Evolutionary conservation across 2,329 filamentous ascomycete genomes (phyloP).

Genomic region (Aspergillus neotritici): DNA sequence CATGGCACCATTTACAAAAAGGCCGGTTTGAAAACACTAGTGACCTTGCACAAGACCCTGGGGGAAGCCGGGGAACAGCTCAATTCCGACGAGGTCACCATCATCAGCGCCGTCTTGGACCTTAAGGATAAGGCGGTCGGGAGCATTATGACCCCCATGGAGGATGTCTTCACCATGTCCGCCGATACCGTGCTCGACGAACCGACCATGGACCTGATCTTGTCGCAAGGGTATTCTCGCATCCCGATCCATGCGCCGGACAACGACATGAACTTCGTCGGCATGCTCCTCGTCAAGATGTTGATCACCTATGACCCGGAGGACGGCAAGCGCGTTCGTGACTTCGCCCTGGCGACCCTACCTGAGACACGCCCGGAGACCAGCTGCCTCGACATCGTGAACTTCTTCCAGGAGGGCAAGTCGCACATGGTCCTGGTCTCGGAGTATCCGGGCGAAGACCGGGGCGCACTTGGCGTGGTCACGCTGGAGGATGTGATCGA

Average conservation of each 20-base stretch:
- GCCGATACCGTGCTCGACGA: slow-evolving; percentile 90
- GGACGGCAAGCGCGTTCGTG: slow-evolving; percentile 76
- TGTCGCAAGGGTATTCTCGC: slow-evolving; percentile 88
- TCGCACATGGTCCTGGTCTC: slow-evolving; percentile 98
- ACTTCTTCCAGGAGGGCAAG: slow-evolving; percentile 99
- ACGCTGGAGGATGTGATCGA: slow-evolving; percentile 98
- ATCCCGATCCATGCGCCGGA: slow-evolving; percentile 90
- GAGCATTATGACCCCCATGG: slow-evolving; percentile 97
- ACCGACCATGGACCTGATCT: slow-evolving; percentile 85
- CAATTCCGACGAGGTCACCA: slow-evolving; percentile 96
- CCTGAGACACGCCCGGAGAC: slow-evolving; percentile 93
- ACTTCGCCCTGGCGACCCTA: slow-evolving; percentile 87
- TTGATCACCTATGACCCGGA: slow-evolving; percentile 98
- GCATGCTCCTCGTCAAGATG: slow-evolving; percentile 98
- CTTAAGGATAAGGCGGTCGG: slow-evolving; percentile 94
- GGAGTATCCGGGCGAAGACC: slow-evolving; percentile 80
- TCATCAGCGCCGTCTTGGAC: slow-evolving; percentile 94
- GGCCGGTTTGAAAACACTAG: slow-evolving; percentile 90
- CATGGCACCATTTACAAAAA: slow-evolving; percentile 98
- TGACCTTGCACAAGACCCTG: slow-evolving; percentile 87
- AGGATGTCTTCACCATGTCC: slow-evolving; percentile 95
- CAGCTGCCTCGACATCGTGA: slow-evolving; percentile 95
- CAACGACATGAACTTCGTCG: slow-evolving; percentile 81
- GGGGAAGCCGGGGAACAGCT: slow-evolving; percentile 79
- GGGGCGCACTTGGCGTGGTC: slow-evolving; percentile 85